Base-by-base conservation (phyloP, 2,329 filamentous ascomycete species). In the Aspergillus quadricinctus region DNA sequence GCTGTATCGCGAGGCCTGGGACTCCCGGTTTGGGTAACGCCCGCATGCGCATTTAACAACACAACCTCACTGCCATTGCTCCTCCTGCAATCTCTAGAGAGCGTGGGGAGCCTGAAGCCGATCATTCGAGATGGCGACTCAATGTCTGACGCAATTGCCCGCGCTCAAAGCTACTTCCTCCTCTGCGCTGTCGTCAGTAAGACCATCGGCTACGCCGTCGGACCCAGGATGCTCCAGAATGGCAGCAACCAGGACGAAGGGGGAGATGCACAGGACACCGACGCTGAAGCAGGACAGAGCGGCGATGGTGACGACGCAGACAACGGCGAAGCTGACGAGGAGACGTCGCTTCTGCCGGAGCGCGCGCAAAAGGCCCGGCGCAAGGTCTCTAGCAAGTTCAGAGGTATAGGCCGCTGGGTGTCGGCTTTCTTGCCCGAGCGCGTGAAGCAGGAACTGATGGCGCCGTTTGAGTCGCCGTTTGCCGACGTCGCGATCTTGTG, bases 131-230 rank as follows among this genome's bases (percentile, higher is more conserved):
- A 78, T 62, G 63, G 78, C 68, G 75, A 81, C 61, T 68, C 75
- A 1, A 69, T 73, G 2, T 62, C 70, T 1, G 73, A 74, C 3
- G 83, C 82, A 0, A 74, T 88, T 11, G 78, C 82, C 53, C 76
- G 85, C 9, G 84, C 84, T 6, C 83, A 87, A 65, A 83, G 82
- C 14, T 88, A 87, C 68, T 87, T 88, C 64, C 72, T 88, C 3
- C 80, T 88, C 57, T 87, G 85, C 60, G 80, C 85, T 3, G 87
- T 86, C 54, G 76, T 88, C 9, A 81, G 79, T 45, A 87, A 85
- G 64, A 83, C 80, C 52, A 70, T 88, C 57, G 88, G 85, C 0
- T 88, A 88, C 66, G 83, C 83, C 0, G 72, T 88, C 3, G 86
- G 85, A 0, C 85, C 85, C 0, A 74, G 79, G 11, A 72, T 88